Conservation (phyloP, 2,329 filamentous ascomycete genomes). For the Neocucurbitaria cava region DNA sequence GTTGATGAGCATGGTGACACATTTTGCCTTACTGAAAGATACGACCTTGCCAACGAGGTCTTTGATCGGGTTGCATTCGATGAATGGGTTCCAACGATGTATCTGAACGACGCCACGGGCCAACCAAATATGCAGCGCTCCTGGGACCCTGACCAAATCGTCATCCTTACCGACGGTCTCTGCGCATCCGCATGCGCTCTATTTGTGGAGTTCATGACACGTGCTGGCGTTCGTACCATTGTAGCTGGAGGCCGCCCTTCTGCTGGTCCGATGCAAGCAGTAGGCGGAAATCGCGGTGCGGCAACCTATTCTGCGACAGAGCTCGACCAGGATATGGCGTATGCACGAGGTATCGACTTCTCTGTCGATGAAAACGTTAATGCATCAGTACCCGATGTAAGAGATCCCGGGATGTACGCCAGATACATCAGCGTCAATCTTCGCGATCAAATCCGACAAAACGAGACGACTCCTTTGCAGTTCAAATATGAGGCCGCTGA, state of each 20-base stretch:
- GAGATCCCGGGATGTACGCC: constrained; percentile 30
- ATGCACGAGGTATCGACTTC: not conserved
- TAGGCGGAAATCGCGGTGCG: constrained; percentile 65
- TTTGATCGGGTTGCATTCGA: not conserved
- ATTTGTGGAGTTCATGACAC: constrained; percentile 58
- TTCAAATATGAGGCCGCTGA: constrained; percentile 50
- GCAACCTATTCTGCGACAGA: constrained; percentile 43
- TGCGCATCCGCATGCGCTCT: constrained; percentile 66
- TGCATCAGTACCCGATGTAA: not conserved
- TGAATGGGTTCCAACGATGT: constrained; percentile 21
- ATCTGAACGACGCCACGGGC: not conserved
- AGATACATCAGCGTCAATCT: constrained; percentile 43
- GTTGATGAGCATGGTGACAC: constrained; percentile 35
- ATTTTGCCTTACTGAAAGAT: constrained; percentile 42
- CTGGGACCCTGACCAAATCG: not conserved
- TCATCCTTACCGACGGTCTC: constrained; percentile 57
- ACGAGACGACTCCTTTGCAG: constrained; percentile 42
- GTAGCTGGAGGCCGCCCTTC: constrained; percentile 64
- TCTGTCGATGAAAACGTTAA: not conserved
- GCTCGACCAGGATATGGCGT: constrained; percentile 26
- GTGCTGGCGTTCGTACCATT: constrained; percentile 60
- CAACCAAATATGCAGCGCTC: not conserved
- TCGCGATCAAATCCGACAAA: constrained; percentile 45
- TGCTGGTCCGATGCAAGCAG: constrained; percentile 42
- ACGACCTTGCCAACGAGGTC: constrained; percentile 3